Evolutionary conservation across 2,329 filamentous ascomycete species (phyloP).

Genomic region (Lasiodiplodia theobromae): DNA sequence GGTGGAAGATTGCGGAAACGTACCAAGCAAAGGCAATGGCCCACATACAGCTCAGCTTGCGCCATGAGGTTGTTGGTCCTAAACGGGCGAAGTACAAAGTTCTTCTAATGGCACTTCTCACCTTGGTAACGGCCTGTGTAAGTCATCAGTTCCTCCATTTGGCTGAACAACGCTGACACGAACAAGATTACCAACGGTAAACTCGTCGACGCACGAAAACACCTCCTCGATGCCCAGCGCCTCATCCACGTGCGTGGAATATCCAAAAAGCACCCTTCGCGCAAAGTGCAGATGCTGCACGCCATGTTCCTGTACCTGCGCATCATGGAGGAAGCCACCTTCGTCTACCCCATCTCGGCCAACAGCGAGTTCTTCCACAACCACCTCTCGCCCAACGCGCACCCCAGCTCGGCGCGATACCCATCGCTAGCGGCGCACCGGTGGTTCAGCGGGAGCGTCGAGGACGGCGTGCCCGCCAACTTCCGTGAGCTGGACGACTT

Average conservation of each 20-base stretch:
- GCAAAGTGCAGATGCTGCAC: constrained; percentile 24
- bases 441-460: constrained; percentile 3
- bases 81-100: constrained; percentile 9
- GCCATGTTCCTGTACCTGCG: constrained; percentile 13
- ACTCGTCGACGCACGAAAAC: constrained; percentile 13
- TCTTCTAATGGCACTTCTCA: constrained; percentile 8
- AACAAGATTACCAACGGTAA: constrained; percentile 14
- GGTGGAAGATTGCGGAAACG: constrained; percentile 7
- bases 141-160: not conserved
- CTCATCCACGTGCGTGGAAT: constrained; percentile 10
- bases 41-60: not conserved
- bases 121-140: constrained; percentile 16
- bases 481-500: constrained; percentile 16
- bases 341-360: constrained; percentile 13
- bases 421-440: not conserved
- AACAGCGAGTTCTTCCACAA: not conserved
- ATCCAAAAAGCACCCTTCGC: not conserved
- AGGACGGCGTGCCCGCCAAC: constrained; percentile 5
- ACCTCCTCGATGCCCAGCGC: constrained; percentile 5
- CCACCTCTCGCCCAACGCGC: not conserved
- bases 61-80: not conserved
- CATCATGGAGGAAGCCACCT: constrained; percentile 16
- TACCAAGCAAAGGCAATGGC: constrained; percentile 16
- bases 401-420: not conserved
- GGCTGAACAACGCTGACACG: not conserved